A percentile compares a stretch with the other conserved stretches of the same genome.
Evolutionary conservation across 768 basidiomycete genomes (phyloP).

Genomic region (Trichaptum fuscoviolaceum): DNA sequence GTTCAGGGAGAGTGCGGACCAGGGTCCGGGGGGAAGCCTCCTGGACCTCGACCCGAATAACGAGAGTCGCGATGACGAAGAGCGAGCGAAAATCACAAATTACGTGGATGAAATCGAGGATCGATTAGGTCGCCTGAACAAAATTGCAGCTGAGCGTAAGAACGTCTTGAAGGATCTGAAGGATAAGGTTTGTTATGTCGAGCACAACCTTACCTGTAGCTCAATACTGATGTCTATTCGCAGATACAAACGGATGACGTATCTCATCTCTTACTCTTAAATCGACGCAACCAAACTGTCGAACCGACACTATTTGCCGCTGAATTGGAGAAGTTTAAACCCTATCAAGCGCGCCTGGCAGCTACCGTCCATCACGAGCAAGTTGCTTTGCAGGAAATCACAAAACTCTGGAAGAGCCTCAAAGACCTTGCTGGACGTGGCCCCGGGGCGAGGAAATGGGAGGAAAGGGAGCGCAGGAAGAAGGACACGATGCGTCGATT

Average conservation of each 20-base stretch:
- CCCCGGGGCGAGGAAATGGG: slow-evolving; percentile 72
- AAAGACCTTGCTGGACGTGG: slow-evolving; percentile 72
- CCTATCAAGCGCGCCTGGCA: slow-evolving; percentile 78
- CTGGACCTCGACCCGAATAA: slow-evolving; percentile 70
- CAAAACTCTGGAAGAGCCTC: slow-evolving; percentile 66
- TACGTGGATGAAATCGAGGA: slow-evolving; percentile 77
- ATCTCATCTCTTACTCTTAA: slow-evolving; percentile 87
- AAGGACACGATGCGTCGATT: slow-evolving; percentile 71
- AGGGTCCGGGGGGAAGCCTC: slow-evolving; percentile 35
- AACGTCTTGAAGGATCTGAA: slow-evolving; percentile 92
- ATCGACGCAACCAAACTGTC: slow-evolving; percentile 75
- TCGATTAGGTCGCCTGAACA: slow-evolving; percentile 66
- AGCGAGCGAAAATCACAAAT: slow-evolving; percentile 60
- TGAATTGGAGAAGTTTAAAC: slow-evolving; percentile 93
- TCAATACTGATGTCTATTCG: background rate
- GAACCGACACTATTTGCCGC: slow-evolving; percentile 87
- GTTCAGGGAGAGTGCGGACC: slow-evolving; percentile 48
- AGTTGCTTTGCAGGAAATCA: slow-evolving; percentile 66
- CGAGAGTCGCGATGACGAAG: slow-evolving; percentile 58
- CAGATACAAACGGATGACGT: slow-evolving; percentile 96
- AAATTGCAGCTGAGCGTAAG: slow-evolving; percentile 78
- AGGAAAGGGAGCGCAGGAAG: slow-evolving; percentile 75
- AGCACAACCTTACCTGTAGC: background rate
- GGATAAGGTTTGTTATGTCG: slow-evolving; percentile 63
- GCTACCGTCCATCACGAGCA: slow-evolving; percentile 78